A percentile compares a stretch with the other conserved stretches of the same genome.
These are phyloP conservation scores for Daldinia childiae DNA, from an alignment of 495 filamentous ascomycete species.

Conservation along the genomic window DNA sequence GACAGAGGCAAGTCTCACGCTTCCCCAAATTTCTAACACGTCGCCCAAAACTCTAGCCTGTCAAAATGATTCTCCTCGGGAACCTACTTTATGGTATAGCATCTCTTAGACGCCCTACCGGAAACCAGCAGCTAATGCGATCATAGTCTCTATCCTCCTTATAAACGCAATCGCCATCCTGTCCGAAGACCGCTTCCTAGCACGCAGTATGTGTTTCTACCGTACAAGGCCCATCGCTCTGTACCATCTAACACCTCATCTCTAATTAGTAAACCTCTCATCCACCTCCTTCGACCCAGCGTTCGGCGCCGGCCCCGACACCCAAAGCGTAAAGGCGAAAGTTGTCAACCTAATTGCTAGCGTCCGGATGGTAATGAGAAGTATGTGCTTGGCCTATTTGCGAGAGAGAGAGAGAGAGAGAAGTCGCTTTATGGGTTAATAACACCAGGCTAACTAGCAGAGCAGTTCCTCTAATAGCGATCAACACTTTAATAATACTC, in stretches of 20 bases:
- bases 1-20: conserved; percentile 1
- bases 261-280: conserved; percentile 82
- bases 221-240: not conserved
- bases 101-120: conserved; percentile 16
- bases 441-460: conserved; percentile 10
- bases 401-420: not conserved
- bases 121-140: conserved; percentile 26
- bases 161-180: conserved; percentile 95
- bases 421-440: not conserved
- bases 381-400: conserved; percentile 63
- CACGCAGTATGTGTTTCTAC: conserved; percentile 74
- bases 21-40: conserved; percentile 15
- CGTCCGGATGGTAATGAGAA: conserved; percentile 92
- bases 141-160: conserved; percentile 78
- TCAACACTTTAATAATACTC: conserved; percentile 89
- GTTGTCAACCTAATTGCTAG: conserved; percentile 89
- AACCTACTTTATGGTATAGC: conserved; percentile 75
- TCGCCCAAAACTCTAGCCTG: conserved; percentile 10
- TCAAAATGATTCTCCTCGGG: conserved; percentile 74
- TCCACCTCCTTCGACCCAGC: conserved; percentile 68
- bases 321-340: conserved; percentile 82
- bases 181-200: conserved; percentile 97
- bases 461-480: conserved; percentile 89
- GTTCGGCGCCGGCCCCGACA: conserved; percentile 76
- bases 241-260: conserved; percentile 9